Percentiles rank a stretch among this genome's conserved stretches.
Evolutionary conservation across 2,329 filamentous ascomycete genomes (phyloP).

Genomic region (Lachnellula occidentalis): DNA sequence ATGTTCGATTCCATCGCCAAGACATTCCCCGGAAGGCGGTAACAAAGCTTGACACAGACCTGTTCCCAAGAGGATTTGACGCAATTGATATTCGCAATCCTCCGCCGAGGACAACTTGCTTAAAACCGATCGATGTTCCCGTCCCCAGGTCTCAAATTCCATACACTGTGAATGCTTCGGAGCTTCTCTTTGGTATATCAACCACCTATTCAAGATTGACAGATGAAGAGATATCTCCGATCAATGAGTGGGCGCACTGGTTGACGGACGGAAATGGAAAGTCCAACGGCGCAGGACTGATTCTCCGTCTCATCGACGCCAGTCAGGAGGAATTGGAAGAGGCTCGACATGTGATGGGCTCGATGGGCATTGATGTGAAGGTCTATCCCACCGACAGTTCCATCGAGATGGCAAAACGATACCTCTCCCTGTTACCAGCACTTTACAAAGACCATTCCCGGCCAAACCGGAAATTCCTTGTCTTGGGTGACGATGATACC

Average conservation of each 20-base stretch:
- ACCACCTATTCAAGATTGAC: slow-evolving; percentile 52
- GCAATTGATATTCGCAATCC: slow-evolving; percentile 42
- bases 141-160: slow-evolving; percentile 48
- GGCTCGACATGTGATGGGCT: slow-evolving; percentile 41
- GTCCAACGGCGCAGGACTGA: slow-evolving; percentile 52
- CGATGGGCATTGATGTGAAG: slow-evolving; percentile 50
- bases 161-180: slow-evolving; percentile 46
- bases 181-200: slow-evolving; percentile 55
- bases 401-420: slow-evolving; percentile 54
- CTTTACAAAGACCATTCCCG: slow-evolving; percentile 48
- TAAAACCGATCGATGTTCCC: slow-evolving; percentile 44
- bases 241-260: slow-evolving; percentile 57
- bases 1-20: slow-evolving; percentile 46
- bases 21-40: slow-evolving; percentile 46
- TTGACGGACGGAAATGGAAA: slow-evolving; percentile 50
- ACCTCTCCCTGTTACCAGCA: slow-evolving; percentile 49
- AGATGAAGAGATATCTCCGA: slow-evolving; percentile 45
- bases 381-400: slow-evolving; percentile 49
- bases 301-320: slow-evolving; percentile 50
- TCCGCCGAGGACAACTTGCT: slow-evolving; percentile 38
- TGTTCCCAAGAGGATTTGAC: slow-evolving; percentile 43
- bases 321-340: slow-evolving; percentile 46
- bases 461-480: slow-evolving; percentile 37
- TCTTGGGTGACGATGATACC: slow-evolving; percentile 32
- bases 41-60: slow-evolving; percentile 43